Conservation (phyloP, 2,329 filamentous ascomycete genomes). For the Trichoderma brevicompactum region DNA sequence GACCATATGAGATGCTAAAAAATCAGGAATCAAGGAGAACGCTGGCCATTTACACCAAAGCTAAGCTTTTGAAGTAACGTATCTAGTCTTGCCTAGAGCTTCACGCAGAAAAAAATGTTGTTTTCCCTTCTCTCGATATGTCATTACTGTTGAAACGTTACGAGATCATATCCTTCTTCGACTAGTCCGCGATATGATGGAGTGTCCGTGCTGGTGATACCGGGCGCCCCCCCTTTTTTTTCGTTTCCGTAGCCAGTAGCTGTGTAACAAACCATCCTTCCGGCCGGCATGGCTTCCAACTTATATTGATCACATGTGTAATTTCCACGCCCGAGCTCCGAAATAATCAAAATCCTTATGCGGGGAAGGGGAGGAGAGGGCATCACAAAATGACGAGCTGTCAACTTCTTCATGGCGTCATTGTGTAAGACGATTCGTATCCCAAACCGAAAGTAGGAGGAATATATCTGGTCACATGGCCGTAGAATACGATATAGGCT, state of each 20-base stretch:
- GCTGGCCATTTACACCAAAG: no score
- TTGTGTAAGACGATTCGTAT: background rate
- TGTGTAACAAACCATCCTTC: slow-evolving; percentile 15
- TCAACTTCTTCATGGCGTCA: slow-evolving; percentile 15
- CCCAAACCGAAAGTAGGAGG: background rate
- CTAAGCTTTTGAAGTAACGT: background rate
- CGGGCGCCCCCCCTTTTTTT: background rate
- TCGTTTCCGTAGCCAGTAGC: background rate
- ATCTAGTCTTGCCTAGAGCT: background rate
- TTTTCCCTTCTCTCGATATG: background rate
- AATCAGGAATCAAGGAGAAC: background rate
- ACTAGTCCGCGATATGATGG: background rate
- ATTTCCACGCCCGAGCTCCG: background rate
- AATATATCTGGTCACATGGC: slow-evolving; percentile 6
- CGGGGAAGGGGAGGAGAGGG: background rate
- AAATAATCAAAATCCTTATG: background rate
- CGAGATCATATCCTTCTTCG: background rate
- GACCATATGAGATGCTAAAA: background rate
- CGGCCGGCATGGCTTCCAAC: background rate
- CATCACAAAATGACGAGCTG: slow-evolving; percentile 12
- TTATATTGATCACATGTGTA: slow-evolving; percentile 15
- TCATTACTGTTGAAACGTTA: slow-evolving; percentile 2
- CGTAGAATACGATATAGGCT: slow-evolving; percentile 9
- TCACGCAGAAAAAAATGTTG: background rate
- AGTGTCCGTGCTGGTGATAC: slow-evolving; percentile 4